These are phyloP conservation scores for Kalanchoe fedtschenkoi DNA, from an alignment of 164 flowering plant species.

Conservation along the genomic window DNA sequence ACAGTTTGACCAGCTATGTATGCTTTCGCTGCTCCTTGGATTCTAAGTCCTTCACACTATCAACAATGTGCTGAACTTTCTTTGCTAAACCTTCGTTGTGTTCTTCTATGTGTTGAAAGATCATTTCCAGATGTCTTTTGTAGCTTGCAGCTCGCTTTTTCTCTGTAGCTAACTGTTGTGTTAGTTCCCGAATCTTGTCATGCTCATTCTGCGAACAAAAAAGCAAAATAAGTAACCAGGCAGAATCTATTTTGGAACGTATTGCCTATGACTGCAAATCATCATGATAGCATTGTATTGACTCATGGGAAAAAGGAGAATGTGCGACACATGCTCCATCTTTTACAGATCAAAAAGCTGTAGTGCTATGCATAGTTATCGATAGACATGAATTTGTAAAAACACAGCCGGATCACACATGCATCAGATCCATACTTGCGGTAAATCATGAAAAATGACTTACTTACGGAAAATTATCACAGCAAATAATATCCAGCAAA, in stretches of 20 bases:
- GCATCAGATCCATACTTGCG: neutral
- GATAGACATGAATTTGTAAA: too few species aligned
- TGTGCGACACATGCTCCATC: too few species aligned
- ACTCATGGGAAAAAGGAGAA: neutral
- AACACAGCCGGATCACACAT: neutral
- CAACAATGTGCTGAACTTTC: constrained; percentile 54
- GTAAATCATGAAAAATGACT: neutral
- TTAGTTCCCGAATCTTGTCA: constrained; percentile 50
- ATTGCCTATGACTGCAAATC: neutral
- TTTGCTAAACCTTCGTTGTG: constrained; percentile 39
- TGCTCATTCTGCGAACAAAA: constrained; percentile 46
- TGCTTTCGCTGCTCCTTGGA: constrained; percentile 17
- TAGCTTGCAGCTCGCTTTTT: constrained; percentile 48
- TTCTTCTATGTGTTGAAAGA: constrained; percentile 61
- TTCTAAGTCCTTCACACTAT: constrained; percentile 43
- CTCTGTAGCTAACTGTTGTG: constrained; percentile 58
- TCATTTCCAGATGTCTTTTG: constrained; percentile 54
- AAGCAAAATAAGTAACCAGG: neutral
- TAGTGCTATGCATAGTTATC: too few species aligned
- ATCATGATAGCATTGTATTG: neutral
- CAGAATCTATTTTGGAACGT: neutral
- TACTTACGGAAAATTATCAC: neutral
- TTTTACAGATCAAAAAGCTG: too few species aligned
- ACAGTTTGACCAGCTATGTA: constrained; percentile 6
- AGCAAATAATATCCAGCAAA: neutral